Conservation (phyloP, 140 eudicot species). For the Stevia rebaudiana region DNA sequence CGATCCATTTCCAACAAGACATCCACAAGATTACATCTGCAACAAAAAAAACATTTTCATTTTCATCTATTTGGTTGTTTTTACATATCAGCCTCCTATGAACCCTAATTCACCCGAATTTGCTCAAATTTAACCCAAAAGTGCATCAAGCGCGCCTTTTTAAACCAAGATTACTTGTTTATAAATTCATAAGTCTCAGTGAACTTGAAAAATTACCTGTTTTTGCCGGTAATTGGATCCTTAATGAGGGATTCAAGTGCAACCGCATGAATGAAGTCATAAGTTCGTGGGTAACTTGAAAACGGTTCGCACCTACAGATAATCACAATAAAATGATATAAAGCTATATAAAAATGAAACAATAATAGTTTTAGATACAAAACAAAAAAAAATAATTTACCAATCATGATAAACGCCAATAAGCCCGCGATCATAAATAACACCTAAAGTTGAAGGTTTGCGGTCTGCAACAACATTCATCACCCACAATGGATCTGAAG, state of each 20-base stretch:
- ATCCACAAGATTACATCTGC: constrained; percentile 92
- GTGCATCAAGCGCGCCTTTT: too few relatives aligned
- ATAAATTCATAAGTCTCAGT: neutral
- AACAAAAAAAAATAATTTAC: constrained; percentile 23
- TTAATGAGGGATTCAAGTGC: constrained; percentile 68
- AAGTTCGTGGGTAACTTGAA: constrained; percentile 98
- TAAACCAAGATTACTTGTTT: too few relatives aligned
- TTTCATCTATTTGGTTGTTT: too few relatives aligned
- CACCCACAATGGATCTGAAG: constrained; percentile 90
- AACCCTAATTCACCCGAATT: too few relatives aligned
- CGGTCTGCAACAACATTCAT: constrained; percentile 92
- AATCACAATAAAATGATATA: constrained; percentile 1
- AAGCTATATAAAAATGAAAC: neutral
- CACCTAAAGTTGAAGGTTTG: constrained; percentile 74
- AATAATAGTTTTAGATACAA: neutral
- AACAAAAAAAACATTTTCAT: neutral
- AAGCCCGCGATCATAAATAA: constrained; percentile 87
- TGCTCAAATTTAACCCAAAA: too few relatives aligned
- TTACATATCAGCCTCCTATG: too few relatives aligned
- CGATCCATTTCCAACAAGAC: constrained; percentile 89
- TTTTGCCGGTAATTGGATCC: constrained; percentile 64
- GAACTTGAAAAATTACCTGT: constrained; percentile 45
- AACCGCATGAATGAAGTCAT: constrained; percentile 75
- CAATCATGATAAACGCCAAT: constrained; percentile 95
- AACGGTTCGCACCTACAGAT: constrained; percentile 89